Evolutionary conservation across 1,139 yeast species (phyloP).

Genomic region (Lizanozyma gosingica): DNA sequence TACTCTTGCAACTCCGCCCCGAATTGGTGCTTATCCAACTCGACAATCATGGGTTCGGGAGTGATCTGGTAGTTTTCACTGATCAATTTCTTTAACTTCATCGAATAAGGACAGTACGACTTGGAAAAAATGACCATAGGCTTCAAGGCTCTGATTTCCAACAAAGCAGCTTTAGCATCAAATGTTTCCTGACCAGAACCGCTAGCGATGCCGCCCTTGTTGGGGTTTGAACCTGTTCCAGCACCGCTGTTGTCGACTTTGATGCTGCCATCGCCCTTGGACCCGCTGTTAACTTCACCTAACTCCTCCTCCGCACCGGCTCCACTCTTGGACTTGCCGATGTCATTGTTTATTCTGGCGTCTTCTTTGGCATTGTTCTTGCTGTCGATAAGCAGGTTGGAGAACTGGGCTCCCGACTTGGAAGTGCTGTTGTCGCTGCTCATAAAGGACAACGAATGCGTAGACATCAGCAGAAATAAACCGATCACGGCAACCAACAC

Average conservation of each 20-base stretch:
- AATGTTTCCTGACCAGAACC: background rate
- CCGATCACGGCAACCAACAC: background rate
- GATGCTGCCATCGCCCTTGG: background rate
- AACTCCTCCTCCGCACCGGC: background rate
- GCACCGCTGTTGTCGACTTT: background rate
- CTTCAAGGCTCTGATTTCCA: constrained; percentile 45
- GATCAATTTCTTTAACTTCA: constrained; percentile 58
- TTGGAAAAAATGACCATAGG: constrained; percentile 72
- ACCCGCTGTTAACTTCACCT: too few species aligned
- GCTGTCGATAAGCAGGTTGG: background rate
- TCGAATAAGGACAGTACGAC: constrained; percentile 68
- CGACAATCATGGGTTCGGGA: constrained; percentile 70
- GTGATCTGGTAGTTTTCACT: constrained; percentile 55
- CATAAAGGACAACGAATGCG: background rate
- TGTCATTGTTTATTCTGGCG: background rate
- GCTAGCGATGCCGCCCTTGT: too few species aligned
- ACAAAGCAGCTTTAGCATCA: background rate
- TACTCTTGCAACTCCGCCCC: constrained; percentile 56
- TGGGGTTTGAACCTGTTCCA: background rate
- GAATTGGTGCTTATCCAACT: constrained; percentile 68
- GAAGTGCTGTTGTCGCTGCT: background rate
- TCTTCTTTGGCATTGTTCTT: background rate
- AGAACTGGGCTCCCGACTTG: background rate
- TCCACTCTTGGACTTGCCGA: background rate
- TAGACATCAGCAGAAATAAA: background rate